Evolutionary conservation across 805 yeast genomes (phyloP), one percentile per base, ranked within the genome.

Genomic region (Metschnikowia peoriensis): DNA sequence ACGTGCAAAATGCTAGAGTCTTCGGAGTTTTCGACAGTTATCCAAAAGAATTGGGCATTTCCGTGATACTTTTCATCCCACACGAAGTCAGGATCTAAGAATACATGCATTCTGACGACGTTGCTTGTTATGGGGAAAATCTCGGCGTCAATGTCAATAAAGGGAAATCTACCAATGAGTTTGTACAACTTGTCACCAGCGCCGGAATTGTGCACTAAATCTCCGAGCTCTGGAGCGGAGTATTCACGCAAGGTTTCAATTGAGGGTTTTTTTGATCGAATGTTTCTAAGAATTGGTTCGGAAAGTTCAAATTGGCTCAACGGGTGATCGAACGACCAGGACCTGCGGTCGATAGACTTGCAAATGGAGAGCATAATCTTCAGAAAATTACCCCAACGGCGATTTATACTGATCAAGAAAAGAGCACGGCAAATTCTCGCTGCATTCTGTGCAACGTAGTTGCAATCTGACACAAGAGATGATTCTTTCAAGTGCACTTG

Each of bases 371-470:
- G 71, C 80, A 92, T 79, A 6, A 86, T 80, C 51, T 84, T 81
- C 46, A 94, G 79, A 55, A 91, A 84, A 7, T 72, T 67, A 1
- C 98, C 97, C 99, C 99, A 94, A 52, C 96, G 76, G 59, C 99
- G 77, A 63, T 89, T 88, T 37, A 94, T 73, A 38, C 96, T 96
- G 55, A 94, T 84, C 56, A 92, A 71, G 61, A 94, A 91, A 46
- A 96, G 74, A 0, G 99, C 97, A 28, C 98, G 81, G 59, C 96
- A 83, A 35, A 94, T 93, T 75, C 99, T 84, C 1, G 93, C 90
- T 4, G 97, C 81, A 63, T 94, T 94, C 63, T 94, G 99, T 1
- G 98, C 97, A 51, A 94, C 96, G 66, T 94, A 94, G 56, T 89
- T 88, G 46, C 89, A 78, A 68, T 94, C 99, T 0, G 97, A 89